phyloP scores from a whole-genome alignment of 176 grass and related monocot species.

The sorghum (Sorghum bicolor) region Sorghum_bicolor_NCBIv3 NC_012870.2:69188001-69188500 shows the following conservation, averaged over 20 bases:
- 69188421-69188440: no score
- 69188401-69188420: no score
- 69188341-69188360: constrained; percentile 13
- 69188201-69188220: constrained; percentile 58
- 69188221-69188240: background rate
- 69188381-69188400: no score
- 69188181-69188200: constrained; percentile 51
- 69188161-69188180: constrained; percentile 44
- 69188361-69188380: no score
- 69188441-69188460: background rate
- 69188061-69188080: background rate
- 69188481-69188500: no score
- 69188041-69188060: background rate
- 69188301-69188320: constrained; percentile 58
- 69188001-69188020: background rate
- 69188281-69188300: constrained; percentile 63
- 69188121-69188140: background rate
- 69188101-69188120: background rate
- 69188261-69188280: constrained; percentile 60
- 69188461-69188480: no score
- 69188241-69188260: constrained; percentile 26
- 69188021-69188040: background rate
- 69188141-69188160: background rate
- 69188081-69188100: background rate
- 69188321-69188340: constrained; percentile 42